Evolutionary conservation across 805 yeast genomes (phyloP).

Genomic region (Hanseniaspora lindneri): DNA sequence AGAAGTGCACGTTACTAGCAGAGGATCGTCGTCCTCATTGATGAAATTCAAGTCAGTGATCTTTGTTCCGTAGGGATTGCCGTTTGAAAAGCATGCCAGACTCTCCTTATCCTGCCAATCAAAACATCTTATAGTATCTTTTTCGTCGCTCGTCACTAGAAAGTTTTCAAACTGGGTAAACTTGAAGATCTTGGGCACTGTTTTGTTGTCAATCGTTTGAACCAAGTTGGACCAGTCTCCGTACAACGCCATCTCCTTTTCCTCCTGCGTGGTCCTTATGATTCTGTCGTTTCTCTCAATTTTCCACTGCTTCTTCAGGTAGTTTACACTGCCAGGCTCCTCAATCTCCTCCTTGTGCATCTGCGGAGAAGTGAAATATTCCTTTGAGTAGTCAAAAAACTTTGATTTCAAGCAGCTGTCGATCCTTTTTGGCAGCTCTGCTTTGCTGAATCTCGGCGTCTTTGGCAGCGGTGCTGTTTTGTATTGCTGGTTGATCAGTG

Average conservation of each 20-base stretch:
- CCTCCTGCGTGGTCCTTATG: slow-evolving; percentile 80
- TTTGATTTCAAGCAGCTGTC: slow-evolving; percentile 47
- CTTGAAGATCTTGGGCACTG: slow-evolving; percentile 66
- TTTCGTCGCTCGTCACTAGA: slow-evolving; percentile 67
- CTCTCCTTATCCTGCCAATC: slow-evolving; percentile 63
- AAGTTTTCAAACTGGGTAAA: slow-evolving; percentile 88
- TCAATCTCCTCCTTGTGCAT: slow-evolving; percentile 74
- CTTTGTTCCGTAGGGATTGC: slow-evolving; percentile 76
- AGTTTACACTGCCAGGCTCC: slow-evolving; percentile 84
- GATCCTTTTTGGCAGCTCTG: slow-evolving; percentile 19
- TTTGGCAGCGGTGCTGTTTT: slow-evolving; percentile 43
- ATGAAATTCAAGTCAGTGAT: slow-evolving; percentile 76
- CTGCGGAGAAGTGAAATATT: slow-evolving; percentile 93
- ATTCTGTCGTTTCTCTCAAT: slow-evolving; percentile 77
- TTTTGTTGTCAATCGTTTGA: slow-evolving; percentile 51
- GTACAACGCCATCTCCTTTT: slow-evolving; percentile 65
- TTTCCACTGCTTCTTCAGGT: slow-evolving; percentile 75
- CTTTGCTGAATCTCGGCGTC: slow-evolving; percentile 41
- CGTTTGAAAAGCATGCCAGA: slow-evolving; percentile 56
- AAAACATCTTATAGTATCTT: slow-evolving; percentile 73
- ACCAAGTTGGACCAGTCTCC: slow-evolving; percentile 74
- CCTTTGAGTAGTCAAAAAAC: slow-evolving; percentile 64
- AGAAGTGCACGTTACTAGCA: slow-evolving; percentile 75
- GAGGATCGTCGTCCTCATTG: slow-evolving; percentile 85
- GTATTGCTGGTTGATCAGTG: slow-evolving; percentile 25